Evolutionary conservation across 2,329 filamentous ascomycete genomes (phyloP).

Genomic region (Metarhizium guizhouense): DNA sequence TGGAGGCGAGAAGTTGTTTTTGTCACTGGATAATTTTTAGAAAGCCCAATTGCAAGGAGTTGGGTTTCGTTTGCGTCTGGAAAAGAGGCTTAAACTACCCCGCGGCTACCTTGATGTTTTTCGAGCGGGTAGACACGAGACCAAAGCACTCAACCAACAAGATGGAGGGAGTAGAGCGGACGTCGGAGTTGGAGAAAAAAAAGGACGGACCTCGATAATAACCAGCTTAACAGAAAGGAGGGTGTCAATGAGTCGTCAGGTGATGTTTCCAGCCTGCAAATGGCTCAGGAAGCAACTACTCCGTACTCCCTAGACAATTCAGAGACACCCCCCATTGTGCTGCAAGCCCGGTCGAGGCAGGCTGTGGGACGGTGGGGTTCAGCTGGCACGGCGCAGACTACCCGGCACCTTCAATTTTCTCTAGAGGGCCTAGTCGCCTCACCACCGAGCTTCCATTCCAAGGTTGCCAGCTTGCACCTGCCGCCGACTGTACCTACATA

Average conservation of each 20-base stretch:
- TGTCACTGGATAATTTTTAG: neutral
- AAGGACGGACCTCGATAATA: neutral
- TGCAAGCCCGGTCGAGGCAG: neutral
- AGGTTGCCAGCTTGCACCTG: neutral
- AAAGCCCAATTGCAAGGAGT: neutral
- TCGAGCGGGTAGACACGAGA: neutral
- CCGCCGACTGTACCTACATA: neutral
- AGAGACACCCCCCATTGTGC: neutral
- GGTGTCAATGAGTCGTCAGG: slow-evolving; percentile 1
- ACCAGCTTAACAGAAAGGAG: neutral
- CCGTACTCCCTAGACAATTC: neutral
- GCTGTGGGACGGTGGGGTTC: too few species aligned
- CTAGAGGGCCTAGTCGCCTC: too few species aligned
- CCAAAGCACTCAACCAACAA: neutral
- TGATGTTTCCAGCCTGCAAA: slow-evolving; percentile 1
- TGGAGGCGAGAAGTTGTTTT: neutral
- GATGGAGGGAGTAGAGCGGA: neutral
- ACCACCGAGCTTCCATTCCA: neutral
- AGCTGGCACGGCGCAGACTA: too few species aligned
- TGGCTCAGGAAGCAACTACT: neutral
- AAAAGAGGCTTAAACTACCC: neutral
- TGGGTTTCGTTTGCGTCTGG: neutral
- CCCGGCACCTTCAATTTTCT: too few species aligned
- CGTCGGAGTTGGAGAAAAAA: neutral
- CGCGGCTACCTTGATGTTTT: neutral